Conservation (phyloP, 495 filamentous ascomycete genomes). For the Talaromyces borbonicus region DNA sequence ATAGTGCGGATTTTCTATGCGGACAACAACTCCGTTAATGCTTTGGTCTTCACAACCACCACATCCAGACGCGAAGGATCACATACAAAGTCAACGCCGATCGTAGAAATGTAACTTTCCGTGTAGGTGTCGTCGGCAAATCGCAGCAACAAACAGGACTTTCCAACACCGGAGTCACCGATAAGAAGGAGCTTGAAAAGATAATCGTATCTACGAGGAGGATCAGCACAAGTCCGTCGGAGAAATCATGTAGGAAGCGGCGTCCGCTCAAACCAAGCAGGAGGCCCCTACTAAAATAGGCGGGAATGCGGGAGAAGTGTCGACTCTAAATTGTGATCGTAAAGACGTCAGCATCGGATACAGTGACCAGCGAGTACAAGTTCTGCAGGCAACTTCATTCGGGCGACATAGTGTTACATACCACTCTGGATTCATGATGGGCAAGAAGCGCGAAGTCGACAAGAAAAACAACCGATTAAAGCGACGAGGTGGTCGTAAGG, state of each 20-base stretch:
- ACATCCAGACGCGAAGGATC: background rate
- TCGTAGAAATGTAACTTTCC: constrained; percentile 99
- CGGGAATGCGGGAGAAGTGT: background rate
- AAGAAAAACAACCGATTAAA: too few relatives aligned
- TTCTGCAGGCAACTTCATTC: constrained; percentile 8
- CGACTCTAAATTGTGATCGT: constrained; percentile 3
- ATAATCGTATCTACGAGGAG: constrained; percentile 84
- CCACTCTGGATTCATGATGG: constrained; percentile 93
- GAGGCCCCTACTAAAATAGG: background rate
- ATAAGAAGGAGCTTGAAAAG: constrained; percentile 99
- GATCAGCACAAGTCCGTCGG: background rate
- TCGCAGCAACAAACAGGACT: constrained; percentile 94
- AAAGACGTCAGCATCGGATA: background rate
- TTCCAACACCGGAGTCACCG: constrained; percentile 98
- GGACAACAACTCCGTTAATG: constrained; percentile 5
- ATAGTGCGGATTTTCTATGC: constrained; percentile 97
- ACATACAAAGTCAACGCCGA: constrained; percentile 97
- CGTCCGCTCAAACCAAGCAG: background rate
- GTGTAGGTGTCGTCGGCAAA: constrained; percentile 99
- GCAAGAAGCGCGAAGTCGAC: too few relatives aligned
- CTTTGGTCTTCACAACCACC: background rate
- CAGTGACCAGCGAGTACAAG: background rate
- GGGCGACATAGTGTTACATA: too few relatives aligned
- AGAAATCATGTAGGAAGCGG: background rate
- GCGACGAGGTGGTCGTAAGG: background rate